Base-by-base conservation (phyloP, 108 stramenopile species). In the Nannochloropsis gaditana region DNA sequence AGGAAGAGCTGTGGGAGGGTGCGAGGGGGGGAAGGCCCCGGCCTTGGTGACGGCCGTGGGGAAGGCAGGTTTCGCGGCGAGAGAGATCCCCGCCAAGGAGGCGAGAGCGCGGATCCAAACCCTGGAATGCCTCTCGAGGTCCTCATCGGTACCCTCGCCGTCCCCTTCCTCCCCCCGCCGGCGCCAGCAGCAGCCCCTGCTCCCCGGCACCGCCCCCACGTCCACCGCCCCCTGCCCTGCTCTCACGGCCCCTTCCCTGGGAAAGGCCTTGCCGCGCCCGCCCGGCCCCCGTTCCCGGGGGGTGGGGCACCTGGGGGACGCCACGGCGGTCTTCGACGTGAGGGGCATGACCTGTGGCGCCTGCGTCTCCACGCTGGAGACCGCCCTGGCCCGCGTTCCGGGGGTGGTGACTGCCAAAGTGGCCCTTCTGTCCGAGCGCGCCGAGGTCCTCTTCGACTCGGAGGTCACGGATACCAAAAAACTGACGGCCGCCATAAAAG, bases 271-370 rank as follows among this genome's bases (percentile, higher is more conserved):
- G 31, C 31, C 31, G 31, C 31, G 31, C 31, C 31, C 31, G 31
- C 31, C 31, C 31, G 31, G 31, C 31, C 31, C 31, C 31, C 31
- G 31, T 31, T 1, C 31, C 1, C 31, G 31, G 31, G 31, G 1
- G 31, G 31, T 31, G 31, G 31, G 31, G 31, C 31, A 31, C 31
- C 31, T 31, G 31, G 31, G 31, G 31, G 31, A 31, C 31, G 31
- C 15, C 47, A 50, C 47, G 17, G 81, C 86, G 80, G n/a, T 84
- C 43, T 21, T 84, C 5, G 42, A 44, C 9, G 80, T 84, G 80
- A 84, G 84, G 9, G 86, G 86, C n/a, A 86, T 86, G 86, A 85
- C 86, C 42, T 86, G 86, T 21, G 86, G 21, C 42, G 82, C 84
- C 79, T 86, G 86, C 84, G 86, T 86, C 9, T 83, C 83, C 9